phyloP scores from a whole-genome alignment of 108 stramenopile genomes.

The Nitzschia inconspicua region DNA sequence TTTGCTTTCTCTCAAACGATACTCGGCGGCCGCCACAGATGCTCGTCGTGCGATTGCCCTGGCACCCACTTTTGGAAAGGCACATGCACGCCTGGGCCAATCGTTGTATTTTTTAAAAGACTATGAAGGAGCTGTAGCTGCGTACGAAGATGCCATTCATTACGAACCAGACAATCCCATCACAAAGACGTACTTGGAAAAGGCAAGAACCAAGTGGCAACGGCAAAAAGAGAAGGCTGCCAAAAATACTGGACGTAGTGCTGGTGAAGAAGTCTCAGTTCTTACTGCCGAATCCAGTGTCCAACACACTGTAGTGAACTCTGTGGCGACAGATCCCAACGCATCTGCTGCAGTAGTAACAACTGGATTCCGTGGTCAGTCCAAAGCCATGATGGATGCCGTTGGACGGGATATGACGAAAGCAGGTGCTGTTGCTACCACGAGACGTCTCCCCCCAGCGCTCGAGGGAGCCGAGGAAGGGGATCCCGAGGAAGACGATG shows the following conservation, averaged over 20 bases:
- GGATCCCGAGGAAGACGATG: constrained; percentile 27
- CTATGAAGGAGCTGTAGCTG: constrained; percentile 77
- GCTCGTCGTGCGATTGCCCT: constrained; percentile 79
- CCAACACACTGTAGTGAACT: constrained; percentile 47
- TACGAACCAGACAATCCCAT: constrained; percentile 75
- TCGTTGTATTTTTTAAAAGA: constrained; percentile 83
- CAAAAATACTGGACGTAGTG: constrained; percentile 11
- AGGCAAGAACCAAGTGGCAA: constrained; percentile 72
- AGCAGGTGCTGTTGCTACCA: neutral
- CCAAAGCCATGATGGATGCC: constrained; percentile 25
- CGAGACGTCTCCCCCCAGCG: neutral
- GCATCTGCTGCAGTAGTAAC: constrained; percentile 33
- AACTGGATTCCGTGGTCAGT: constrained; percentile 29
- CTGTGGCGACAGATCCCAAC: constrained; percentile 61
- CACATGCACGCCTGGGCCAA: constrained; percentile 87
- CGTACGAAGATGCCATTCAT: constrained; percentile 81
- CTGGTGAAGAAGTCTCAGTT: constrained; percentile 49
- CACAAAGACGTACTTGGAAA: constrained; percentile 78
- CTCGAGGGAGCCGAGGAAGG: neutral
- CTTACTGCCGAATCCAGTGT: constrained; percentile 50
- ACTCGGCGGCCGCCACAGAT: constrained; percentile 80
- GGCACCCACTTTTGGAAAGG: constrained; percentile 92
- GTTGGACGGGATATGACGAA: constrained; percentile 13
- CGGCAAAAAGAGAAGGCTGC: constrained; percentile 55
- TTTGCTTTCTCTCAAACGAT: constrained; percentile 74